Conservation (phyloP, 108 stramenopile species). For the Cyclotella sp. region DNA sequence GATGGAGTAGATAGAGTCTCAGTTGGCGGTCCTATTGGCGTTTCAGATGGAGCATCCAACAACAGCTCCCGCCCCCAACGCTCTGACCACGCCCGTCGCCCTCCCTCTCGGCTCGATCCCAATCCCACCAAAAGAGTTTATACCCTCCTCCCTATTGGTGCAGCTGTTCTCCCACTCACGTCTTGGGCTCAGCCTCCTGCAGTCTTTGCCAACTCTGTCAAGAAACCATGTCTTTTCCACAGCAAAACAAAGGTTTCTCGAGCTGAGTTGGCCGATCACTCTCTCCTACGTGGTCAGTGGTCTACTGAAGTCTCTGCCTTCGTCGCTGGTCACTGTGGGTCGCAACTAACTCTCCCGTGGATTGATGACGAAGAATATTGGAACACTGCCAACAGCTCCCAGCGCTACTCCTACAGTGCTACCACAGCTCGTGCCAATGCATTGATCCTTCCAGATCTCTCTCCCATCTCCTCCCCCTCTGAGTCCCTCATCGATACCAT, state of each 20-base stretch:
- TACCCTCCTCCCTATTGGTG: constrained; percentile 2
- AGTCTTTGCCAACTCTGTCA: not conserved
- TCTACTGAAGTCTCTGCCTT: not conserved
- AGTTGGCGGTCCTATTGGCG: no score
- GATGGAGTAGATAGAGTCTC: no score
- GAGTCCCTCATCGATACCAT: not conserved
- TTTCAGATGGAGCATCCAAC: no score
- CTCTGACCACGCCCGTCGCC: constrained; percentile 12
- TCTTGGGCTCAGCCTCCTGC: not conserved
- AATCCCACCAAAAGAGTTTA: no score
- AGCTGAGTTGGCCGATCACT: not conserved
- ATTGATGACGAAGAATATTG: not conserved
- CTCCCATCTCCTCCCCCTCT: no score
- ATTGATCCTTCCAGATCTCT: no score
- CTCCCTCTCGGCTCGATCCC: not conserved
- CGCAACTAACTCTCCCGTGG: not conserved
- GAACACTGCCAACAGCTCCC: not conserved
- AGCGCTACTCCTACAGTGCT: not conserved
- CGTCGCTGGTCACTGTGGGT: not conserved
- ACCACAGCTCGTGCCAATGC: no score
- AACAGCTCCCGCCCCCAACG: no score
- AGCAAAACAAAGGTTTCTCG: not conserved
- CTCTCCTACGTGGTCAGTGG: not conserved
- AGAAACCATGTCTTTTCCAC: not conserved
- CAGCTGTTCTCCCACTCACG: no score